Base-by-base conservation (phyloP, 768 basidiomycete species). In the Naganishia onofrii region DNA sequence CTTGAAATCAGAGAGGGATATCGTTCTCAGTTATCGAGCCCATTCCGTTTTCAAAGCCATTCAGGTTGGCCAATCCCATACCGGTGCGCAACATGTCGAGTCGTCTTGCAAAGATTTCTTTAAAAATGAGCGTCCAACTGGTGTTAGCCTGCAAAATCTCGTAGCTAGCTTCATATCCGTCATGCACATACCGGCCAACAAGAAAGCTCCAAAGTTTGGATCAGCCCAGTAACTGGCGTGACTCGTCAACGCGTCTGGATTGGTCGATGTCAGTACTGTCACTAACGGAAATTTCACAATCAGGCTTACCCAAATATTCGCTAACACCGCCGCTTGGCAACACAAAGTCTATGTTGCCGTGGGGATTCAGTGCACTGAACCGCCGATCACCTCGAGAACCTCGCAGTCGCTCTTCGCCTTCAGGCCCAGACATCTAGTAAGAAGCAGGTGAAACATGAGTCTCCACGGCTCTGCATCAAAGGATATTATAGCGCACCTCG, bases 291-390 rank as follows among this genome's bases (percentile, higher is more conserved):
- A 36, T n/a, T 67, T n/a, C 26, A 29, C 7, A 42, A 26, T 23
- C 42, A 28, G 9, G 71, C 76, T 52, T 65, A 77, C 78, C 82
- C 34, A 83, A 76, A 67, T 84, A 84, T 72, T 83, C 82, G 74
- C 81, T 82, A 42, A 82, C 78, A 13, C 83, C 82, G 10, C 81
- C 78, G 9, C 78, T 75, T 7, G 83, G 81, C n/a, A 84, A 74
- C 70, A 77, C 80, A 66, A 82, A 84, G 70, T 84, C 83, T 7
- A 84, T 68, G 60, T 82, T 83, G 2, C 84, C 83, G 71, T 84
- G 83, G 3, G 83, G 83, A 66, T 84, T 84, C 51, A 84, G 71
- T 0, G 84, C 84, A 12, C 76, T 77, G 72, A 84, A 83, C n/a
- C 84, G 72, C 1, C 81, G 64, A 66, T 82, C 81, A 7, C 76